Conservation (phyloP, 768 basidiomycete genomes). For the Suillus cothurnatus region DNA sequence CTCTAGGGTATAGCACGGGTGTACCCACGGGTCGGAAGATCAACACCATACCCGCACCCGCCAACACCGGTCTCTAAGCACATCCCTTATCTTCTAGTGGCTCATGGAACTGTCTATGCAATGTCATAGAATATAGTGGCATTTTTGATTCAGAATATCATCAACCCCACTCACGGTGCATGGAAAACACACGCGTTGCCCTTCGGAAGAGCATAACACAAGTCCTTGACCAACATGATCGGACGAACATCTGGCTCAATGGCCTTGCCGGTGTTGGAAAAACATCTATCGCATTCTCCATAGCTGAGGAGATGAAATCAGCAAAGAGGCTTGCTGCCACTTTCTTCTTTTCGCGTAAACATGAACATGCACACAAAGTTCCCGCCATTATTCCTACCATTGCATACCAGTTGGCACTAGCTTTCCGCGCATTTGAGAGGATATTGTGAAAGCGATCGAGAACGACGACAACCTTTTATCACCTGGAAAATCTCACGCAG, state of each 20-base stretch:
- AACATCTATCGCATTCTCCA: neutral
- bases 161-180: neutral
- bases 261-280: neutral
- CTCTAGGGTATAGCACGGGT: no score
- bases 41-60: no score
- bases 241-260: neutral
- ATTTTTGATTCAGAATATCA: neutral
- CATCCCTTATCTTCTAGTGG: neutral
- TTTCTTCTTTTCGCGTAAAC: constrained; percentile 22
- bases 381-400: constrained; percentile 16
- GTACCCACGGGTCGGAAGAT: no score
- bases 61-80: neutral
- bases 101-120: neutral
- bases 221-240: neutral
- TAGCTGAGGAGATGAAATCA: neutral
- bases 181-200: neutral
- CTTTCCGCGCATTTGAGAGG: constrained; percentile 9
- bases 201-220: neutral
- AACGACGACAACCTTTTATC: constrained; percentile 10
- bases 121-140: neutral
- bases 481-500: constrained; percentile 5
- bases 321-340: constrained; percentile 17
- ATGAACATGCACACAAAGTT: constrained; percentile 10
- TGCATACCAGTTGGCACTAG: constrained; percentile 19
- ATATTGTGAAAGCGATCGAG: constrained; percentile 17